Base-by-base conservation (phyloP, 768 basidiomycete species). In the Holtermannia corniformis region DNA sequence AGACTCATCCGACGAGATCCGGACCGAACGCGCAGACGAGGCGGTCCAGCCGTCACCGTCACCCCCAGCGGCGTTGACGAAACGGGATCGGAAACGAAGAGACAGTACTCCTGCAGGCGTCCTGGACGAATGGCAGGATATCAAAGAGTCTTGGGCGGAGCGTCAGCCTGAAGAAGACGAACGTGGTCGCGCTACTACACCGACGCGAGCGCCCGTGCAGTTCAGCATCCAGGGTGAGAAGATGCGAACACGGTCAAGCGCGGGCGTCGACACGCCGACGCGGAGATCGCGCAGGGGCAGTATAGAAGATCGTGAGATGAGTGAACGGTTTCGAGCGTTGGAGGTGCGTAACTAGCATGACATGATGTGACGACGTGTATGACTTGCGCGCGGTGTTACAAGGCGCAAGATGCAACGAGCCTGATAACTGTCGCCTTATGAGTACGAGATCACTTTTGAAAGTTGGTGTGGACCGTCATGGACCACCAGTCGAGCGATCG, bases 1-100 rank as follows among this genome's bases (percentile, higher is more conserved):
- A 0, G 56, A 61, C 14, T 16, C 13, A 11, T 25, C 44, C 24
- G 66, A 68, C 41, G 21, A 23, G 4, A 21, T 58, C 2, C 40
- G 57, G 5, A 56, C 50, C 7, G 66, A 68, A 32, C n/a, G 66
- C n/a, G 43, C 43, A 11, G 64, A 65, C 41, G 66, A 68, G 40
- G 44, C 63, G 5, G 49, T 63, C 11, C 50, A 50, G 14, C 61
- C 63, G 2, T 40, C 59, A 16, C 20, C 16, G 16, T 25, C 46
- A 27, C 40, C 4, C 52, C 16, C 25, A 19, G 42, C 16, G 13
- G 14, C 23, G 50, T 16, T 37, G 41, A 16, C 26, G 28, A 19
- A 48, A 50, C 26, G 16, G 49, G 23, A 23, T 58, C 4, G 57
- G 62, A 0, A 60, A 57, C 24, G 61, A 59, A 41, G 56, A 58